Base-by-base conservation (phyloP, 2,329 filamentous ascomycete species). In the Cladosporium halotolerans region DNA sequence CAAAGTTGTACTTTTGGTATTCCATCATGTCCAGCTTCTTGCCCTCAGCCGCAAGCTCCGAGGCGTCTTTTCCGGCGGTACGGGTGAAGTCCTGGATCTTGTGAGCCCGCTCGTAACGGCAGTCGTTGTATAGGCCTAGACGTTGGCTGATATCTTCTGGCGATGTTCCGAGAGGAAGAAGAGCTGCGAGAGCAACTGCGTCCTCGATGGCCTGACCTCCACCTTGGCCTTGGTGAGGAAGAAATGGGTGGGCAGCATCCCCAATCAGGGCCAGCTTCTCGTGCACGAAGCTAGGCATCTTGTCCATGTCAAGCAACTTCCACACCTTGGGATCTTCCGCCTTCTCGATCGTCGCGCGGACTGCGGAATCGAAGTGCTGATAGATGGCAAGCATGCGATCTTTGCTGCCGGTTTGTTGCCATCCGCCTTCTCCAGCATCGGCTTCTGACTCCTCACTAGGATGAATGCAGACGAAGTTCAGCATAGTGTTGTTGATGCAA, bases 191-290 rank as follows among this genome's bases (percentile, higher is more conserved):
- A 0, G 82, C 76, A 0, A 78, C 79, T 0, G 78, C 83, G 57
- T 88, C 85, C 63, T 88, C 84, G 41, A 88, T 85, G 0, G 85
- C 84, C 53, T 80, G 73, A 0, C 70, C 82, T 8, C 77, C 84
- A 2, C 83, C 84, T 62, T 84, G 81, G 0, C 77, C 82, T 66
- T 82, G 80, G 56, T 82, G 78, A 11, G 83, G 84, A 0, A 83
- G 70, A 60, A 87, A 86, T 0, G 84, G 83, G 63, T 88, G 84
- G 0, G 82, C 84, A 0, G 84, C 82, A 62, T 88, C 84, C 0
- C 85, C 84, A 0, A 88, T 66, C 0, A 86, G 65, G 1, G 76
- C 81, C 14, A 86, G 63, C 4, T 72, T 74, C 0, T 68, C 78
- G 2, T 78, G 74, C 0, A 73, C 70, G 78, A 82, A 88, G 0